A percentile compares a stretch with the other conserved stretches of the same genome.
These are phyloP conservation scores for Limonium bicolor DNA, from an alignment of 148 eudicot species.

Conservation along the genomic window DNA sequence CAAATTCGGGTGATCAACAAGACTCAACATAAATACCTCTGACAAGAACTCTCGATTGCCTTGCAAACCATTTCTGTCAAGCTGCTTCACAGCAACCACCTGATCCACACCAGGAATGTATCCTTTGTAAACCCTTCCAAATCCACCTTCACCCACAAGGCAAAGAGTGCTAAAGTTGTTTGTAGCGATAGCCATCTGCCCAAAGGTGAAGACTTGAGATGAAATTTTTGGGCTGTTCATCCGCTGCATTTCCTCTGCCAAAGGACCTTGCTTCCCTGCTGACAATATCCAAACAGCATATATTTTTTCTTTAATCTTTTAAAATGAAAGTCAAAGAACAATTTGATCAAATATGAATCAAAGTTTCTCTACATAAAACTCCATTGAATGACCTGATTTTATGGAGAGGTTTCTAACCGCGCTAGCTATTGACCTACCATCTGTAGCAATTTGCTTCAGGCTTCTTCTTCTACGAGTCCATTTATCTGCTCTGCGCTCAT, in stretches of 20 bases:
- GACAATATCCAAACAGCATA: background rate
- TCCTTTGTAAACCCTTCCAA: constrained; percentile 91
- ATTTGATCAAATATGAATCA: background rate
- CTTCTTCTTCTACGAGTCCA: background rate
- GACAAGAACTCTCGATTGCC: constrained; percentile 74
- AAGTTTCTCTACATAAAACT: background rate
- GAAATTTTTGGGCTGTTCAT: constrained; percentile 25
- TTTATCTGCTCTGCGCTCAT: background rate
- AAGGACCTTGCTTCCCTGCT: constrained; percentile 34
- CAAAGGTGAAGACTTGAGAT: constrained; percentile 64
- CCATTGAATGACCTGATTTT: constrained; percentile 12
- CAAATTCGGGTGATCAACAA: constrained; percentile 61
- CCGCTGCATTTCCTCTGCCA: constrained; percentile 28
- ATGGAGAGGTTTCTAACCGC: constrained; percentile 33
- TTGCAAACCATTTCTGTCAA: constrained; percentile 65
- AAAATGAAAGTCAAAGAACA: background rate
- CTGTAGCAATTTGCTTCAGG: constrained; percentile 5
- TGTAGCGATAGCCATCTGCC: constrained; percentile 68
- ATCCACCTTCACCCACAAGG: constrained; percentile 82
- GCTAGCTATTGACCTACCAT: constrained; percentile 25
- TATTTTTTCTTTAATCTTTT: background rate
- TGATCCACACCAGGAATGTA: constrained; percentile 28
- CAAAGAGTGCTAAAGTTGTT: constrained; percentile 54
- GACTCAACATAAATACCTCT: constrained; percentile 62
- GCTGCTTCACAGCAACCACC: constrained; percentile 81